Base-by-base conservation (phyloP, 1,284 basidiomycete genomes). In the Xerocomus minutiporus region DNA sequence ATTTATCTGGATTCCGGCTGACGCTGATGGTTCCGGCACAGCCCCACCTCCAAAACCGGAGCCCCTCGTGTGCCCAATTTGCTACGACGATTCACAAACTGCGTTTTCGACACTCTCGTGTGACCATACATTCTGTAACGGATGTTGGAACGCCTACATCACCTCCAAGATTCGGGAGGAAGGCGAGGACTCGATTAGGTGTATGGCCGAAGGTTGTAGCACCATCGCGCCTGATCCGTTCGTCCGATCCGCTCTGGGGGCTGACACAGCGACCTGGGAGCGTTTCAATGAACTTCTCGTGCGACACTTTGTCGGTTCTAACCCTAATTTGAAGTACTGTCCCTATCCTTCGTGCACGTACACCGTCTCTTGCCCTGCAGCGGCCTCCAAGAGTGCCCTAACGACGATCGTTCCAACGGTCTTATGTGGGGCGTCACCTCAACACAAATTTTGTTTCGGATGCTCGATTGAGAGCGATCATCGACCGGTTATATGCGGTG, bases 181-280 rank as follows among this genome's bases (percentile, higher is more conserved):
- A 67, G 91, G 89, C 51, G 96, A 98, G 69, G 85, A 88, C 58
- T 75, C 80, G 39, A 85, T 98, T 57, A 83, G 90, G 57, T 99
- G 96, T 75, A 97, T 99, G 96, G 89, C 88, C 35, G 88, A 89
- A 64, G 85, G 84, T 42, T 99, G 97, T 72, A 77, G 80, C 29
- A 75, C 92, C 50, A 80, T 94, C 50, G 84, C 90, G 3, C 77
- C 84, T 2, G 85, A 89, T 61, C 52, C 70, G 0, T 88, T 89
- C 65, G 68, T 90, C 51, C 58, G 39, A 59, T 59, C 53, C 31
- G 52, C 54, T 44, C 58, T 68, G 12, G 73, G 75, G 39, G 75
- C 76, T 39, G 80, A 81, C 55, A 55, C 55, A 12, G 68, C 70
- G 52, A 78, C 77, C 4, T 81, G 77, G 76, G 64, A 63, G 47